Evolutionary conservation across 1,284 basidiomycete genomes (phyloP).

Genomic region (Irpex rosettiformis): DNA sequence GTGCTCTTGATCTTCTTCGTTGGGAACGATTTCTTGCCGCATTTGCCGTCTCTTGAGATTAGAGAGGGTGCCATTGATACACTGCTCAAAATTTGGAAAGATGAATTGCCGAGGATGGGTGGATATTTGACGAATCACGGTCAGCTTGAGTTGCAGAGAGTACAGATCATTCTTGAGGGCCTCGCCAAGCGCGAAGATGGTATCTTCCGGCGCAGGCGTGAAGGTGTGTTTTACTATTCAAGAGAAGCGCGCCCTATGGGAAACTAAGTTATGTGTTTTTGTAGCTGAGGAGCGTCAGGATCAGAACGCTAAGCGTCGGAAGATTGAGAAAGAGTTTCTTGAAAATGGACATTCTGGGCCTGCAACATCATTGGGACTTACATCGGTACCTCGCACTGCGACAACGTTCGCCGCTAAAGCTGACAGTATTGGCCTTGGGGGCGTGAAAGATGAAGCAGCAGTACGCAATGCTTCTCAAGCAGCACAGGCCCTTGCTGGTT

Average conservation of each 20-base stretch:
- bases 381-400: constrained; percentile 52
- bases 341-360: constrained; percentile 46
- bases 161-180: constrained; percentile 94
- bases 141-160: constrained; percentile 80
- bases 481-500: constrained; percentile 67
- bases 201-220: constrained; percentile 90
- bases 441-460: constrained; percentile 51
- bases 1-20: constrained; percentile 99
- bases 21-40: constrained; percentile 99
- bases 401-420: constrained; percentile 70
- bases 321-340: constrained; percentile 65
- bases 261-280: constrained; percentile 19
- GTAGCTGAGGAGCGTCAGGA: constrained; percentile 92
- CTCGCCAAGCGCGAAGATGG: constrained; percentile 92
- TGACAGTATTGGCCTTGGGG: constrained; percentile 71
- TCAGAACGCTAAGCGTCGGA: constrained; percentile 82
- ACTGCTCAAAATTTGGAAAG: constrained; percentile 93
- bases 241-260: neutral
- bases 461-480: constrained; percentile 53
- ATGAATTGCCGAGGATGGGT: constrained; percentile 90
- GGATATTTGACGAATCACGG: constrained; percentile 97
- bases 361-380: constrained; percentile 49
- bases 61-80: constrained; percentile 99
- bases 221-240: constrained; percentile 48
- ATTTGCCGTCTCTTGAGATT: constrained; percentile 97